Evolutionary conservation across 202 grass and related monocot genomes (phyloP).

Genomic region (Setaria italica): DNA sequence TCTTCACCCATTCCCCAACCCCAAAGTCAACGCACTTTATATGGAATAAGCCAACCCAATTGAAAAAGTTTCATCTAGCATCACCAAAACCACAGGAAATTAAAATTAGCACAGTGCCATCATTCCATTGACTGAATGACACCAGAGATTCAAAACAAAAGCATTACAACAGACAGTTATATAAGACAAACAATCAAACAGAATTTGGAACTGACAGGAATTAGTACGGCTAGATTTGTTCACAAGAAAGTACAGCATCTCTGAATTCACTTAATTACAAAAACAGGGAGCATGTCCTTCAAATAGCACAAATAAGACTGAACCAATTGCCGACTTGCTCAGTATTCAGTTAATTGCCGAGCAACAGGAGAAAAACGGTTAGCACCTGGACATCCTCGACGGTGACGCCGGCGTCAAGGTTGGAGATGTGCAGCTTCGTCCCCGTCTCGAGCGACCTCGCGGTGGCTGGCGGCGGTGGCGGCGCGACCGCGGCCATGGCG

Average conservation of each 20-base stretch:
- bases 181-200: not conserved
- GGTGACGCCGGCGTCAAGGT: slow-evolving; percentile 66
- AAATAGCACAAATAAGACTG: not conserved
- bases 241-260: not conserved
- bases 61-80: not conserved
- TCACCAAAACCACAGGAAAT: not conserved
- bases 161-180: not conserved
- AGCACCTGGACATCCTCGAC: slow-evolving; percentile 74
- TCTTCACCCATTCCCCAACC: not conserved
- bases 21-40: not conserved
- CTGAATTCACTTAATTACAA: not conserved
- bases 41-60: not conserved
- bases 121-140: not conserved
- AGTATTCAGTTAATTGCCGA: not conserved
- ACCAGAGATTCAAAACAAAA: not conserved
- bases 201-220: not conserved
- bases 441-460: slow-evolving; percentile 63
- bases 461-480: not conserved
- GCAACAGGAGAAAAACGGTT: slow-evolving; percentile 14
- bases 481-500: slow-evolving; percentile 28
- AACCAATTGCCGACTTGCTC: not conserved
- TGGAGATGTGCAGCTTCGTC: slow-evolving; percentile 77
- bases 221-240: slow-evolving; percentile 2
- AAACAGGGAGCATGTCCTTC: not conserved
- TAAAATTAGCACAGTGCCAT: not conserved